Base-by-base conservation (phyloP, 345 rosid genomes). In the Zanthoxylum bungeanum region DNA sequence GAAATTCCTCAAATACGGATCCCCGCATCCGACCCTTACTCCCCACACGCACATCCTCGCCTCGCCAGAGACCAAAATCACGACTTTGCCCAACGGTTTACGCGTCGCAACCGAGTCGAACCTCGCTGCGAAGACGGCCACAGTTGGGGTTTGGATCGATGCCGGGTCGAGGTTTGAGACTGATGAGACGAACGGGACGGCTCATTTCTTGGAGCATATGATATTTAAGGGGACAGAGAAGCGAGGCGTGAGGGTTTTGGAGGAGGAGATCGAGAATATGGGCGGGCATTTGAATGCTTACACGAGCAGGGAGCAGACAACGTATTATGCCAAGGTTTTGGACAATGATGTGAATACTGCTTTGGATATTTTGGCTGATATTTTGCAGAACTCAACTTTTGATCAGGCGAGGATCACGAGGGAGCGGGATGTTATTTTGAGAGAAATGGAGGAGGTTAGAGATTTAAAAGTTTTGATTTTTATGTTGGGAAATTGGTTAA, bases 121-220 rank as follows among this genome's bases (percentile, higher is more conserved):
- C 25, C 94, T 93, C 8, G 80, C 97, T 5, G 69, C 85, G 1
- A 90, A 81, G 67, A 86, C 98, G 0, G 96, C 98, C 16, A 91
- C 98, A 1, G 97, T 96, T 16, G 99, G 99, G 21, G 97, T 93
- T 17, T 96, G 98, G 98, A 93, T 96, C 73, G 99, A 96, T 52
- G 94, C 98, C 2, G 99, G 99, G 67, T 93, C 99, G 16, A 69
- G 99, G 44, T 96, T 87, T 24, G 99, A 96, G 86, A 84, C 93
- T 5, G 96, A 91, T 0, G 88, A 85, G 73, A 88, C 92, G 4
- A 96, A 93, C 17, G 99, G 99, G 1, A 91, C 98, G 1, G 97
- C 98, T 17, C 99, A 93, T 70, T 96, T 96, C 61, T 73, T 96
- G 77, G 99, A 96, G 87, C 99, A 91, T 79, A 89, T 96, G 98